phyloP scores from a whole-genome alignment of 768 basidiomycete genomes.

The Porphyrellus cyaneotinctus region DNA sequence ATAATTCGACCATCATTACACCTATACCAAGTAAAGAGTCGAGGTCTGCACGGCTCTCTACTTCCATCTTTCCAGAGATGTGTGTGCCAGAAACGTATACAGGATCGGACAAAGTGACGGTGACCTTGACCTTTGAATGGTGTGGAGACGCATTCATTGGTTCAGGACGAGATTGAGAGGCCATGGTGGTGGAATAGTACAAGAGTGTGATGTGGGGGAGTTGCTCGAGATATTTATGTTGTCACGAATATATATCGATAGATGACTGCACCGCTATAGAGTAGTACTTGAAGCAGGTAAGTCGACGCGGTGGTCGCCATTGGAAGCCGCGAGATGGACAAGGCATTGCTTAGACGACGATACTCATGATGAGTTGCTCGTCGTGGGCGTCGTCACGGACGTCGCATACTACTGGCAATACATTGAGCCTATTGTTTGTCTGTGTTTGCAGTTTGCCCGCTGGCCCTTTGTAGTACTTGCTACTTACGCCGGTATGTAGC shows the following conservation, averaged over 20 bases:
- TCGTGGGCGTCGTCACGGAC: slow-evolving; percentile 1
- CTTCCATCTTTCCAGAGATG: slow-evolving; percentile 72
- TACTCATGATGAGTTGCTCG: slow-evolving; percentile 17
- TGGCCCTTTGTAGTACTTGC: neutral
- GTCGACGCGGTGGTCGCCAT: slow-evolving; percentile 17
- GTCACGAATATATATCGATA: slow-evolving; percentile 8
- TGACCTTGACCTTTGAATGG: slow-evolving; percentile 75
- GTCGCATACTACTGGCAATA: too few species aligned
- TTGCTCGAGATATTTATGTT: slow-evolving; percentile 9
- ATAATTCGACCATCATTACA: slow-evolving; percentile 72
- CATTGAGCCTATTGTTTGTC: slow-evolving; percentile 18
- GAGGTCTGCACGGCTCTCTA: slow-evolving; percentile 71
- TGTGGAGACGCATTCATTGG: slow-evolving; percentile 81
- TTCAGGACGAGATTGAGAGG: slow-evolving; percentile 39
- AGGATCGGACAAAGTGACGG: slow-evolving; percentile 54
- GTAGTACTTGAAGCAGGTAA: neutral
- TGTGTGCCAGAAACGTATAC: slow-evolving; percentile 62
- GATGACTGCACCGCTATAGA: slow-evolving; percentile 4
- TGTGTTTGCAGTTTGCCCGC: neutral
- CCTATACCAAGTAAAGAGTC: slow-evolving; percentile 64
- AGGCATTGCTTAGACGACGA: slow-evolving; percentile 13
- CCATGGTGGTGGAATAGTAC: slow-evolving; percentile 16
- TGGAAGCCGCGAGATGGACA: neutral
- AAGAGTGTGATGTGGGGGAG: neutral
- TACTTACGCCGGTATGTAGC: too few species aligned